Conservation (phyloP, 2,329 filamentous ascomycete species). For the Fusarium poae region DNA sequence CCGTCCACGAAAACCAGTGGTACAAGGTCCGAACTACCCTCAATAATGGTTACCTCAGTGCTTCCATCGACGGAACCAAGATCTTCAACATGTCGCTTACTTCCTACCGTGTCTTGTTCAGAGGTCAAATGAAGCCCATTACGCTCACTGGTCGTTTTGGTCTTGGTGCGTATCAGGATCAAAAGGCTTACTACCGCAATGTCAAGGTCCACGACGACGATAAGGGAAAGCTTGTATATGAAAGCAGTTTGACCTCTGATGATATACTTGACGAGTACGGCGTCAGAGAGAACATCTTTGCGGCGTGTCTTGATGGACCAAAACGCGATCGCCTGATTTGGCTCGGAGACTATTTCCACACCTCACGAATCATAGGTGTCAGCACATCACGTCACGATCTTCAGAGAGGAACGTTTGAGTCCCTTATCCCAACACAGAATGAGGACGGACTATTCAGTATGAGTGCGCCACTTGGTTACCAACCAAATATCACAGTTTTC, state of each 20-base stretch:
- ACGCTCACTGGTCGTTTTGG: constrained; percentile 9
- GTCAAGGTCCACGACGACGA: background rate
- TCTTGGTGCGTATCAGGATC: constrained; percentile 15
- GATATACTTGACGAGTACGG: constrained; percentile 8
- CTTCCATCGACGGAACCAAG: background rate
- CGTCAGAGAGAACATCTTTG: constrained; percentile 2
- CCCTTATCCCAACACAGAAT: constrained; percentile 13
- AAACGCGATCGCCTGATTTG: constrained; percentile 21
- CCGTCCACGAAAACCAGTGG: constrained; percentile 12
- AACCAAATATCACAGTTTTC: constrained; percentile 4
- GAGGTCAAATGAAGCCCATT: constrained; percentile 4
- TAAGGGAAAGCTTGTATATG: background rate
- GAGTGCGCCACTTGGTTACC: constrained; percentile 14
- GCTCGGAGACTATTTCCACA: constrained; percentile 22
- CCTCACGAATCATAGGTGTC: constrained; percentile 19
- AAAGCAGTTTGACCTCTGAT: constrained; percentile 1
- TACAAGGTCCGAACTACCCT: constrained; percentile 6
- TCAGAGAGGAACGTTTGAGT: constrained; percentile 17
- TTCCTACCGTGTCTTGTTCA: background rate
- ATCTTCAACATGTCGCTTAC: constrained; percentile 8
- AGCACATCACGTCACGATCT: constrained; percentile 16
- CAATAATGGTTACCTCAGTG: background rate
- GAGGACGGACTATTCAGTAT: constrained; percentile 12
- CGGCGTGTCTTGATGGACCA: constrained; percentile 16
- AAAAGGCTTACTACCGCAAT: constrained; percentile 19